Evolutionary conservation across 148 eudicot genomes (phyloP).

Genomic region (Oxyria digyna): DNA sequence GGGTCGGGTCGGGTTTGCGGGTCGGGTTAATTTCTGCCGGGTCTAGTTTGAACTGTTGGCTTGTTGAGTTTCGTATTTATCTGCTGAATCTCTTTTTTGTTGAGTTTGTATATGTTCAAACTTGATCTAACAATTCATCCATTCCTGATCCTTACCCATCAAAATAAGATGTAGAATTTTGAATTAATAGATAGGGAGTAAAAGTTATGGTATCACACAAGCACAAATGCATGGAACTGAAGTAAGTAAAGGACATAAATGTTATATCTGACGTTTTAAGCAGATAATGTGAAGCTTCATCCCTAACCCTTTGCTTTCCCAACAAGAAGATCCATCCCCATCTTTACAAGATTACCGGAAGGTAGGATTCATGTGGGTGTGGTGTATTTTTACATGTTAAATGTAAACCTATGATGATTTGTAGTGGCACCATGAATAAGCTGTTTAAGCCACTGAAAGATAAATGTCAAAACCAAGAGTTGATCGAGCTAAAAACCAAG

Average conservation of each 20-base stretch:
- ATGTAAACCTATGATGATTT: background rate
- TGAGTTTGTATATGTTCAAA: too few relatives aligned
- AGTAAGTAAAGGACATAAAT: background rate
- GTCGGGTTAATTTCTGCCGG: too few relatives aligned
- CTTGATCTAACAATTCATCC: background rate
- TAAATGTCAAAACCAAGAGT: too few relatives aligned
- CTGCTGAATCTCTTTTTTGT: too few relatives aligned
- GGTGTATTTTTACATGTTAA: background rate
- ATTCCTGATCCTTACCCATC: too few relatives aligned
- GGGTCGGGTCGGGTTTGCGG: too few relatives aligned
- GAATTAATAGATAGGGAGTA: background rate
- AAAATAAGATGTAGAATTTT: background rate
- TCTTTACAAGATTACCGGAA: background rate
- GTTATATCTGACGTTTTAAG: background rate
- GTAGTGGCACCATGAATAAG: too few relatives aligned
- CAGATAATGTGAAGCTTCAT: background rate
- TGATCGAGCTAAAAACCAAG: background rate
- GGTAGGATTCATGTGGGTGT: background rate
- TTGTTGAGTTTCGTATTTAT: too few relatives aligned
- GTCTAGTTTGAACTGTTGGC: too few relatives aligned
- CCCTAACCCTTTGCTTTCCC: background rate
- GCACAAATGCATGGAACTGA: background rate
- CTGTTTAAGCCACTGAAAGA: too few relatives aligned
- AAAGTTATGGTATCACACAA: background rate
- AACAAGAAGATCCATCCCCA: background rate